A percentile compares a stretch with the other conserved stretches of the same genome.
Conservation (phyloP, 1,284 basidiomycete species). For the Puccinia triticina region DNA sequence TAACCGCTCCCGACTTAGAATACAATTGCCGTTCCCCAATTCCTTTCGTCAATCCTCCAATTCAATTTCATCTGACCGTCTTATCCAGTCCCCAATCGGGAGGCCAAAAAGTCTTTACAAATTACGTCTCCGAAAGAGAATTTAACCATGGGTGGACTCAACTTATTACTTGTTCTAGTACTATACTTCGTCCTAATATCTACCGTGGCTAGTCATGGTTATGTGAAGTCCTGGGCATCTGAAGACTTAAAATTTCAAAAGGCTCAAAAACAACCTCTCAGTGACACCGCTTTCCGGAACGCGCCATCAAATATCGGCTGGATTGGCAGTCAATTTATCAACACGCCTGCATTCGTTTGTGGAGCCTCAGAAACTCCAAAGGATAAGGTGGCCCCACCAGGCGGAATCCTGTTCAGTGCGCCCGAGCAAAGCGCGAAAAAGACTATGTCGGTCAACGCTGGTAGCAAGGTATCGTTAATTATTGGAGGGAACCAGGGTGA, state of each 20-base stretch:
- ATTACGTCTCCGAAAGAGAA: background rate
- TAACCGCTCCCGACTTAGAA: background rate
- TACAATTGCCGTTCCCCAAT: background rate
- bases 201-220: slow-evolving; percentile 27
- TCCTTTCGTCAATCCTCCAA: background rate
- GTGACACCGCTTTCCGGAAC: slow-evolving; percentile 37
- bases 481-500: slow-evolving; percentile 32
- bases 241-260: slow-evolving; percentile 39
- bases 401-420: slow-evolving; percentile 28
- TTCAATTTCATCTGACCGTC: no score
- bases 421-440: slow-evolving; percentile 46
- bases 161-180: background rate
- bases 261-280: slow-evolving; percentile 43
- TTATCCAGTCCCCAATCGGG: background rate
- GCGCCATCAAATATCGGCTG: slow-evolving; percentile 48
- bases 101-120: background rate
- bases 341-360: slow-evolving; percentile 41
- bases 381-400: slow-evolving; percentile 36
- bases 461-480: slow-evolving; percentile 36
- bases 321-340: slow-evolving; percentile 47
- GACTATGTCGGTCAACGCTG: slow-evolving; percentile 42
- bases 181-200: background rate
- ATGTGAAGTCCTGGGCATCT: slow-evolving; percentile 41
- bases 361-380: slow-evolving; percentile 43
- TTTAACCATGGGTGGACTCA: background rate